Evolutionary conservation across 1,284 basidiomycete species (phyloP).

Genomic region (Melanopsichium pennsylvanicum): DNA sequence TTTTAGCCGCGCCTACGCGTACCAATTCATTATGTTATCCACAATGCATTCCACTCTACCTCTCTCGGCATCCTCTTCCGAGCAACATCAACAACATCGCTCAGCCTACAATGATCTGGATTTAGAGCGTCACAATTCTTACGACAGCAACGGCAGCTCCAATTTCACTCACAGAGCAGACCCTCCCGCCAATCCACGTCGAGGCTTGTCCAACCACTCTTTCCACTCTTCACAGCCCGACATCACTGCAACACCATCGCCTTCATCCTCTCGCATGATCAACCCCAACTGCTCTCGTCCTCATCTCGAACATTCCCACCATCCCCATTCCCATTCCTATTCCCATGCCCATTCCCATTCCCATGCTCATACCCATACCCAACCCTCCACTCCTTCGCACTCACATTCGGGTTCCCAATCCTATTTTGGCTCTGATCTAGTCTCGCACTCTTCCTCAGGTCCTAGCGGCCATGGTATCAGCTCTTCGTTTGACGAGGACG

Average conservation of each 20-base stretch:
- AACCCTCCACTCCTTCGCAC: slow-evolving; percentile 15
- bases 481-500: slow-evolving; percentile 35
- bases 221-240: slow-evolving; percentile 29
- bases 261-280: slow-evolving; percentile 13
- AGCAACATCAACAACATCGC: slow-evolving; percentile 16
- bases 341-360: slow-evolving; percentile 2
- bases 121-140: slow-evolving; percentile 27
- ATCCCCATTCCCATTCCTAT: slow-evolving; percentile 10
- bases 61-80: slow-evolving; percentile 13
- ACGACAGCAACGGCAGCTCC: slow-evolving; percentile 38
- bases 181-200: slow-evolving; percentile 2
- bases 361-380: slow-evolving; percentile 17
- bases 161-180: slow-evolving; percentile 34
- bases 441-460: slow-evolving; percentile 7
- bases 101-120: slow-evolving; percentile 4
- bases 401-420: slow-evolving; percentile 2
- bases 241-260: slow-evolving; percentile 13
- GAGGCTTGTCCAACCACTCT: slow-evolving; percentile 15
- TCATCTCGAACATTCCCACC: slow-evolving; percentile 19
- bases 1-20: background rate
- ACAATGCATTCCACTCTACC: slow-evolving; percentile 16
- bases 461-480: slow-evolving; percentile 27
- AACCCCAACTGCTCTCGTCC: slow-evolving; percentile 20
- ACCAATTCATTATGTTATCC: slow-evolving; percentile 7
- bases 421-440: slow-evolving; percentile 4